Conservation (phyloP, 768 basidiomycete species). For the Tephrocybe sp. region DNA sequence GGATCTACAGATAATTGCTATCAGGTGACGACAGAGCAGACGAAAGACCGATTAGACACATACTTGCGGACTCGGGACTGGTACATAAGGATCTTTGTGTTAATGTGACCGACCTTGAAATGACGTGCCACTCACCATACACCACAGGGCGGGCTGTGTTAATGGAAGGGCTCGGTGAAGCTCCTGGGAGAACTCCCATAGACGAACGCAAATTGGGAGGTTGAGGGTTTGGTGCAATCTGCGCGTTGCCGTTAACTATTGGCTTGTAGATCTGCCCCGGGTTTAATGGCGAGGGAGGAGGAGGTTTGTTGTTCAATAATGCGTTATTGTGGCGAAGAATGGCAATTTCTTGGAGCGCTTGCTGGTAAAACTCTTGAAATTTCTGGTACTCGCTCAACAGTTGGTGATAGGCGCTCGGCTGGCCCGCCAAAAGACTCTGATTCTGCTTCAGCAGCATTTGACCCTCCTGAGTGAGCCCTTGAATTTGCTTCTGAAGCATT, state of each 20-base stretch:
- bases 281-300: slow-evolving; percentile 4
- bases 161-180: neutral
- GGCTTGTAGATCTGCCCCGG: neutral
- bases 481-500: slow-evolving; percentile 23
- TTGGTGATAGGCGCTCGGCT: slow-evolving; percentile 16
- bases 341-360: slow-evolving; percentile 20
- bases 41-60: too few relatives aligned
- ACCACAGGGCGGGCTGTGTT: neutral
- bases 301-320: neutral
- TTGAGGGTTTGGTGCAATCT: neutral
- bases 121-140: neutral
- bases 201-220: neutral
- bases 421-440: slow-evolving; percentile 14
- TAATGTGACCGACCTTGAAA: neutral
- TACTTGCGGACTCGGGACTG: too few relatives aligned
- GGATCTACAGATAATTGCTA: too few relatives aligned
- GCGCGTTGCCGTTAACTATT: neutral
- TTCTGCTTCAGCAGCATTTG: slow-evolving; percentile 16
- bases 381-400: slow-evolving; percentile 20
- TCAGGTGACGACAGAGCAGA: too few relatives aligned
- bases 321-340: slow-evolving; percentile 16
- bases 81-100: neutral
- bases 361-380: slow-evolving; percentile 13
- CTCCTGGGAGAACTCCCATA: neutral
- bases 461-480: slow-evolving; percentile 20